Evolutionary conservation across 768 basidiomycete genomes (phyloP).

Genomic region (Hysterangium stoloniferum): DNA sequence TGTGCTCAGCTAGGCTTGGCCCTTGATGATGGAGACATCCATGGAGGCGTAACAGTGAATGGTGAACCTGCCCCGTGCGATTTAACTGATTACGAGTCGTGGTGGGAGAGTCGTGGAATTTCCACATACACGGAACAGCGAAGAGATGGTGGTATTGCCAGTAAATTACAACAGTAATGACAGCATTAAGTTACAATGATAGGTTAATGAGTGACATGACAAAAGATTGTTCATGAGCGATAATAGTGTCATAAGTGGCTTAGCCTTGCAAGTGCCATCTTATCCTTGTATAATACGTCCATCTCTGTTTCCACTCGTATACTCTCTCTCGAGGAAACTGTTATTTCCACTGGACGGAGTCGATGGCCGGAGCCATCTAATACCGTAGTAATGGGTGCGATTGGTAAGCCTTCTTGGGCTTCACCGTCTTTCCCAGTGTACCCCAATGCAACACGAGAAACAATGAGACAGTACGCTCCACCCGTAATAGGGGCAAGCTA

Average conservation of each 20-base stretch:
- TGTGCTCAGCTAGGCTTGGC: slow-evolving; percentile 41
- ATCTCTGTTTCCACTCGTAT: background rate
- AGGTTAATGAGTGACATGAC: background rate
- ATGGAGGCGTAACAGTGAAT: slow-evolving; percentile 43
- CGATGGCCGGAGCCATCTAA: background rate
- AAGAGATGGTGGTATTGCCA: background rate
- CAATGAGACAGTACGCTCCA: slow-evolving; percentile 2
- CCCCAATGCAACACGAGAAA: slow-evolving; percentile 2
- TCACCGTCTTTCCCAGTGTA: background rate
- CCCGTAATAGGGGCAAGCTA: slow-evolving; percentile 6
- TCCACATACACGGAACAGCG: background rate
- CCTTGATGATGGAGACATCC: slow-evolving; percentile 27
- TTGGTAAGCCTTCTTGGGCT: background rate
- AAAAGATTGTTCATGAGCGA: background rate
- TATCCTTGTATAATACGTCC: background rate
- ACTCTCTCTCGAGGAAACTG: background rate
- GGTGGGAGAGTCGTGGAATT: background rate
- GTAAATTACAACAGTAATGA: background rate
- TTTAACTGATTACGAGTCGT: background rate
- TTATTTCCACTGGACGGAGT: background rate
- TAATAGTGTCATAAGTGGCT: background rate
- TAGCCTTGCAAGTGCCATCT: background rate
- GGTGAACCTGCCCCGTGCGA: slow-evolving; percentile 23
- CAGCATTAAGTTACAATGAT: background rate
- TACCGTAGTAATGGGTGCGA: background rate